Base-by-base conservation (phyloP, 78 protist genomes). In the Pelomyxa schiedti region DNA sequence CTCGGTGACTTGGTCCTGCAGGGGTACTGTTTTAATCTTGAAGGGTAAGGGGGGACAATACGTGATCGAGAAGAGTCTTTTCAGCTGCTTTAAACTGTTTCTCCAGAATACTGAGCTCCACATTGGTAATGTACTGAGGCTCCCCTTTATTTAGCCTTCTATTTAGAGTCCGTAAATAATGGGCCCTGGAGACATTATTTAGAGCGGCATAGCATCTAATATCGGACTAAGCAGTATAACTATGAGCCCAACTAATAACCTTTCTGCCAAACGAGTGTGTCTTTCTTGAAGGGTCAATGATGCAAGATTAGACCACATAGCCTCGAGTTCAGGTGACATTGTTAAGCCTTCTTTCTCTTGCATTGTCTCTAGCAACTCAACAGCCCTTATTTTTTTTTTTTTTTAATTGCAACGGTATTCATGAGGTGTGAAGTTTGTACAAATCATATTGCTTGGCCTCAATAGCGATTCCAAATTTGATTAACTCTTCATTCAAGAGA, bases 201-300 rank as follows among this genome's bases (percentile, higher is more conserved):
- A 81, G 82, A n/a, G 92, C 93, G 7, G 88, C 85, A 63, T 24
- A 77, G 82, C 91, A 86, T n/a, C n/a, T n/a, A n/a, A n/a, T n/a
- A n/a, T n/a, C n/a, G n/a, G n/a, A n/a, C n/a, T n/a, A n/a, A n/a
- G n/a, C n/a, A n/a, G n/a, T n/a, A n/a, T n/a, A n/a, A n/a, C n/a
- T n/a, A n/a, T n/a, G n/a, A n/a, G n/a, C n/a, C n/a, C n/a, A n/a
- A n/a, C n/a, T n/a, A n/a, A n/a, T n/a, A n/a, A n/a, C 1, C 92
- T 72, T 71, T 80, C 86, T 36, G 93, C 93, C 4, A 87, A 77
- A 30, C 3, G 26, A 28, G 87, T 39, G 7, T 75, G 38, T 16
- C 39, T 22, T 39, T 42, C 68, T 32, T 75, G 70, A 8, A 92
- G 42, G 4, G 92, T 75, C 8, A 65, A 47, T 36, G 35, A 8